Conservation (phyloP, 805 yeast species). For the Naumovozyma baii region DNA sequence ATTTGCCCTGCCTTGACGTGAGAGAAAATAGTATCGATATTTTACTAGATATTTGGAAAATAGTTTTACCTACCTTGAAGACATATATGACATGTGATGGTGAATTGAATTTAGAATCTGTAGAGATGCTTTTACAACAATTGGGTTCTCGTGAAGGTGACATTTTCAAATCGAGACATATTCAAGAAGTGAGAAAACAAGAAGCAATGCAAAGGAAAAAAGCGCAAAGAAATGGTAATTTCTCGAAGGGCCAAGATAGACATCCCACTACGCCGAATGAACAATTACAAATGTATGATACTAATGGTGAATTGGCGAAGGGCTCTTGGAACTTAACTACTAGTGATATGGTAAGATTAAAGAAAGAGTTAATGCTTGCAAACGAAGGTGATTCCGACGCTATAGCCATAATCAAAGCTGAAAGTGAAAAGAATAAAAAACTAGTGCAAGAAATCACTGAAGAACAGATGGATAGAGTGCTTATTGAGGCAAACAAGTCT, state of each 20-base stretch:
- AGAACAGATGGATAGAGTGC: constrained; percentile 24
- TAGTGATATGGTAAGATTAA: constrained; percentile 57
- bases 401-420: constrained; percentile 48
- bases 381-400: constrained; percentile 62
- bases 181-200: constrained; percentile 58
- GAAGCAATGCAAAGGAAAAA: constrained; percentile 55
- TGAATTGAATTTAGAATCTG: constrained; percentile 59
- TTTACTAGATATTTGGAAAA: constrained; percentile 76
- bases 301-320: constrained; percentile 61
- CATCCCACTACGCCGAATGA: constrained; percentile 63
- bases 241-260: constrained; percentile 64
- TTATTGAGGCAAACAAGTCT: constrained; percentile 31
- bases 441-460: constrained; percentile 20
- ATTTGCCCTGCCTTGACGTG: constrained; percentile 86
- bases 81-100: constrained; percentile 91
- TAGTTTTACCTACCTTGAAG: constrained; percentile 50
- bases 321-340: constrained; percentile 59
- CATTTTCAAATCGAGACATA: constrained; percentile 62
- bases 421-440: constrained; percentile 26
- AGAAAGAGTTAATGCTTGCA: constrained; percentile 56
- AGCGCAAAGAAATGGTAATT: constrained; percentile 35
- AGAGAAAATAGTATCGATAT: constrained; percentile 88
- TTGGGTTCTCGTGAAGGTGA: constrained; percentile 68
- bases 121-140: constrained; percentile 55
- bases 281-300: constrained; percentile 68